Evolutionary conservation across 225 moss, liverwort and hornwort species (phyloP).

Genomic region (Lunularia cruciata): DNA sequence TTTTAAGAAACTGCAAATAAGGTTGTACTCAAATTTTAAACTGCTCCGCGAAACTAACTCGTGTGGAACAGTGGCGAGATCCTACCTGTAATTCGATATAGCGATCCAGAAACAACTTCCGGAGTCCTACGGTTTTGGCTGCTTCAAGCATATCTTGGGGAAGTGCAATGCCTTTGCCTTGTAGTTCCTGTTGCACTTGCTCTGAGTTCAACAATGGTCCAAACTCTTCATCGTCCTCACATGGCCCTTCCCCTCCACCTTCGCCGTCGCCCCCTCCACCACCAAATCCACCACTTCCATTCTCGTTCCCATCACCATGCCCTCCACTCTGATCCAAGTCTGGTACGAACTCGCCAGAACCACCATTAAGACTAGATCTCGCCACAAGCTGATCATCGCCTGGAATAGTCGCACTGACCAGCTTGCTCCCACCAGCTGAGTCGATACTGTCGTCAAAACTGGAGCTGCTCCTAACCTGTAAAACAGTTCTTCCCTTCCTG

Average conservation of each 20-base stretch:
- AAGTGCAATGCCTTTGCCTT: slow-evolving; percentile 48
- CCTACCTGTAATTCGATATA: slow-evolving; percentile 74
- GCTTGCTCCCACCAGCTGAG: background rate
- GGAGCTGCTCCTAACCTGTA: slow-evolving; percentile 10
- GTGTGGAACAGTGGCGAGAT: too few species aligned
- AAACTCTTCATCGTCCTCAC: slow-evolving; percentile 48
- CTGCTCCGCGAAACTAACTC: background rate
- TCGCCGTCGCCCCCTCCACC: slow-evolving; percentile 45
- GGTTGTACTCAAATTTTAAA: too few species aligned
- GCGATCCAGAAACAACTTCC: slow-evolving; percentile 71
- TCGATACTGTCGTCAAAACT: slow-evolving; percentile 18
- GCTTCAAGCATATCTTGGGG: slow-evolving; percentile 86
- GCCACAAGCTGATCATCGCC: slow-evolving; percentile 17
- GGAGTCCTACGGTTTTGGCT: slow-evolving; percentile 68
- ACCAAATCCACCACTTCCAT: slow-evolving; percentile 15
- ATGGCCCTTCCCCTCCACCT: slow-evolving; percentile 28
- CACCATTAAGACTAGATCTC: slow-evolving; percentile 5
- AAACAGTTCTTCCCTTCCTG: too few species aligned
- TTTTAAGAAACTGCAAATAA: too few species aligned
- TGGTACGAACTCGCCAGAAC: background rate
- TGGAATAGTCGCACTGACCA: slow-evolving; percentile 17
- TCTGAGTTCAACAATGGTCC: slow-evolving; percentile 75
- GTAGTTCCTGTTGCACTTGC: slow-evolving; percentile 65
- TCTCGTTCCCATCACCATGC: slow-evolving; percentile 20
- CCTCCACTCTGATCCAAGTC: slow-evolving; percentile 15